These are phyloP conservation scores for Podaxis sp. DNA, from an alignment of 768 basidiomycete genomes.

Conservation along the genomic window DNA sequence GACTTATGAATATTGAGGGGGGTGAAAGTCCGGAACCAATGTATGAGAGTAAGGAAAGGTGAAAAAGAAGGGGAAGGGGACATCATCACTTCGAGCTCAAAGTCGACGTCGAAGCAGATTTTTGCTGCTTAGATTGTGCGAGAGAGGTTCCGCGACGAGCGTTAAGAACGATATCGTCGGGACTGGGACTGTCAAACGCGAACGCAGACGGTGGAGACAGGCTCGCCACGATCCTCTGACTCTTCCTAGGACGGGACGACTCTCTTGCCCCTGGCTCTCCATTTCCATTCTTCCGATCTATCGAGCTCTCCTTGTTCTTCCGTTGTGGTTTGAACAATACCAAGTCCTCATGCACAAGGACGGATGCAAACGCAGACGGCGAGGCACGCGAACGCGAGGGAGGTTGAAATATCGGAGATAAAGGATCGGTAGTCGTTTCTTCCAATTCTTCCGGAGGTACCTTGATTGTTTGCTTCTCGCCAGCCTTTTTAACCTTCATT, in stretches of 20 bases:
- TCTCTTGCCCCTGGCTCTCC: conserved; percentile 12
- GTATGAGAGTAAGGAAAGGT: conserved; percentile 17
- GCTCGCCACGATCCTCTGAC: conserved; percentile 27
- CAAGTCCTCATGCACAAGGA: conserved; percentile 56
- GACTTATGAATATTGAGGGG: background rate
- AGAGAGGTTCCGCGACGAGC: conserved; percentile 68
- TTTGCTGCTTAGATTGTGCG: conserved; percentile 14
- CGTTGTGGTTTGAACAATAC: conserved; percentile 30
- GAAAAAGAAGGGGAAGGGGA: conserved; percentile 14
- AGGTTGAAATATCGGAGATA: conserved; percentile 56
- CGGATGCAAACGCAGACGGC: conserved; percentile 73
- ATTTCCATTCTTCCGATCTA: conserved; percentile 27
- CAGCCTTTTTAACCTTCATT: conserved; percentile 62
- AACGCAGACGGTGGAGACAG: conserved; percentile 38
- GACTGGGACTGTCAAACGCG: conserved; percentile 80
- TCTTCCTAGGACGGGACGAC: background rate
- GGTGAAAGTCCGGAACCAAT: conserved; percentile 5
- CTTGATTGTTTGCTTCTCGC: conserved; percentile 32
- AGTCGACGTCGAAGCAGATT: conserved; percentile 18
- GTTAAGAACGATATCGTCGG: conserved; percentile 83
- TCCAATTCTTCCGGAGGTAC: conserved; percentile 25
- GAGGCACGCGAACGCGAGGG: conserved; percentile 60
- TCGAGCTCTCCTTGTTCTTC: conserved; percentile 21
- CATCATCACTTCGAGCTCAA: conserved; percentile 16
- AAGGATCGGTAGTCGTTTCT: conserved; percentile 29